Base-by-base conservation (phyloP, 2,329 filamentous ascomycete genomes). In the Acarospora socialis region DNA sequence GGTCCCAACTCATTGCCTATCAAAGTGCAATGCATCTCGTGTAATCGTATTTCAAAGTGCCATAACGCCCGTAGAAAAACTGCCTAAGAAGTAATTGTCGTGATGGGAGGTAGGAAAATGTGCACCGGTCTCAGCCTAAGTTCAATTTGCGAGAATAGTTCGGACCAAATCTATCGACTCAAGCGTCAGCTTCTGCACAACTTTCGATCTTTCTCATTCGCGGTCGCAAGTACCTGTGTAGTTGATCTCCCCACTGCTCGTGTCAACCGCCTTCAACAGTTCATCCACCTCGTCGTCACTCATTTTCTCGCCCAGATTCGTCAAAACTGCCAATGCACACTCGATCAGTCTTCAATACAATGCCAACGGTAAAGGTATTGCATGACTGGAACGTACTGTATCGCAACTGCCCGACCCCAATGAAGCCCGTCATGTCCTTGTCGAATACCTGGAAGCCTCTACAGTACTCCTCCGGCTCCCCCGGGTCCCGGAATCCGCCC, bases 241-340 rank as follows among this genome's bases (percentile, higher is more conserved):
- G 66, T 95, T 93, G 59, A 98, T 82, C 70, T 95, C 86, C 46
- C 87, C 86, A 34, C 79, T 87, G 61, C 79, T 90, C 39, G 86
- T 92, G 56, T 98, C 90, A 43, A 95, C 87, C 1, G 86, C 84
- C 76, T 95, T 98, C 57, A 98, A 76, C 53, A 98, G 70, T 70
- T 98, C 90, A 57, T 95, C 87, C 29, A 98, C 90, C 68, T 98
- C 90, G 43, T 95, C 90, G 50, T 98, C 87, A 40, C 80, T 82
- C 84, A 98, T 94, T 70, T 95, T 95, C 77, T 98, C 90, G 50
- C 90, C 90, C 49, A 98, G 63, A 56, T 95, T 95, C 35, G 90
- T 98, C 51, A 98, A 63, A 55, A 98, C 87, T 67, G 33, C 28
- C 20, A 7, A 23, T 21, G 18, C 40, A 19, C 24, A 18, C 3